phyloP scores from a whole-genome alignment of 306 rosid species.

The Inga laurina region DNA sequence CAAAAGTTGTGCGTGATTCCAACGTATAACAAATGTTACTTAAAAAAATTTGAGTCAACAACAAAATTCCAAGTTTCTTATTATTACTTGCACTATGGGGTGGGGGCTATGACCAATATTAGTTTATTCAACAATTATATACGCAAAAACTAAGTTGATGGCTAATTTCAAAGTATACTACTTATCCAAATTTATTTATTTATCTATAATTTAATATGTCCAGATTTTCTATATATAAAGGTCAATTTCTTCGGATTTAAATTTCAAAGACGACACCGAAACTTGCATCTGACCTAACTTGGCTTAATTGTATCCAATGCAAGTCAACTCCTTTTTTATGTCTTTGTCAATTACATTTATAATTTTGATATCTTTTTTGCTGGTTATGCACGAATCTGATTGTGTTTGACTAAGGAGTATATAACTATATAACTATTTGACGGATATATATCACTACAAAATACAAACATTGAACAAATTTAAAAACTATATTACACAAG shows the following conservation, averaged over 20 bases:
- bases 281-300: conserved; percentile 15
- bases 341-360: background rate
- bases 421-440: background rate
- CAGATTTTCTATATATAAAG: background rate
- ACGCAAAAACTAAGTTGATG: background rate
- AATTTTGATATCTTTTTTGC: background rate
- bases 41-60: background rate
- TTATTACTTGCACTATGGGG: conserved; percentile 4
- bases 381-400: background rate
- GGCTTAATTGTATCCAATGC: background rate
- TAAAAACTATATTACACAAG: background rate
- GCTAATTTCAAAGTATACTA: background rate
- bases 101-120: background rate
- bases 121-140: background rate
- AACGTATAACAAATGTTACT: conserved; percentile 34
- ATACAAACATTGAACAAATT: background rate
- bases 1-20: conserved; percentile 26
- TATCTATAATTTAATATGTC: conserved; percentile 1
- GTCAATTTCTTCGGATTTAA: conserved; percentile 28
- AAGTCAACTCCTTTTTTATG: conserved; percentile 7
- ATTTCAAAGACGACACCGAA: conserved; percentile 8
- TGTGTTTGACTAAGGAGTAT: background rate
- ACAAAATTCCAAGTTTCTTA: conserved; percentile 27
- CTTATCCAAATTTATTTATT: background rate
- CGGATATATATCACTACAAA: background rate